Base-by-base conservation (phyloP, 345 rosid species). In the Raphanus sativus region DNA sequence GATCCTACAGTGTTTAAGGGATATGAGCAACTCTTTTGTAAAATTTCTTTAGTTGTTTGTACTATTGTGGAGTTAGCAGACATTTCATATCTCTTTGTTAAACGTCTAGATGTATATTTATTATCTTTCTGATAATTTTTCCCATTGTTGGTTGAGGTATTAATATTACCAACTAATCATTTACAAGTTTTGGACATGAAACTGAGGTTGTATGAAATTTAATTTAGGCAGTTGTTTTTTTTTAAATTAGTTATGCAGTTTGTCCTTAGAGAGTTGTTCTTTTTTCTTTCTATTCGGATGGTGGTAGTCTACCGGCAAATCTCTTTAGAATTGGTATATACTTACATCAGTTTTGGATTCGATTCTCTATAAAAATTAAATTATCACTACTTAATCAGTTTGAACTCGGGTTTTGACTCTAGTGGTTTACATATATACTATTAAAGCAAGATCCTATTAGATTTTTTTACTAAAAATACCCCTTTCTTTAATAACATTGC, bases 1-100 rank as follows among this genome's bases (percentile, higher is more conserved):
- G 78, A 69, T 38, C 75, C 67, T 68, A 79, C 82, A 74, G 3
- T 42, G 67, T 68, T 79, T 74, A 21, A 61, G 71, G 54, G 71
- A 48, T n/a, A 62, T 68, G 78, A 68, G 15, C 78, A 28, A 55
- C 64, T 74, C 74, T 68, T 77, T 40, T 76, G 70, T 52, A n/a
- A 40, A n/a, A 66, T 71, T 77, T 13, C 17, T 33, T 58, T 67
- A 8, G 56, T 67, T 73, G 60, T 62, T 67, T 73, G 60, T 62
- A 60, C n/a, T 52, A 16, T 26, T 73, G 50, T 79, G 33, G 59
- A 73, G 30, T 73, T 33, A 56, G 24, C 70, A 25, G 64, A 34
- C 1, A 77, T 45, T 58, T 21, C 21, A 56, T 59, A 29, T 13
- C 13, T 40, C 30, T 58, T 13, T 34, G 3, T 24, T 32, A 32